These are phyloP conservation scores for Aspergillus versicolor DNA, from an alignment of 2,329 filamentous ascomycete species.

Conservation along the genomic window DNA sequence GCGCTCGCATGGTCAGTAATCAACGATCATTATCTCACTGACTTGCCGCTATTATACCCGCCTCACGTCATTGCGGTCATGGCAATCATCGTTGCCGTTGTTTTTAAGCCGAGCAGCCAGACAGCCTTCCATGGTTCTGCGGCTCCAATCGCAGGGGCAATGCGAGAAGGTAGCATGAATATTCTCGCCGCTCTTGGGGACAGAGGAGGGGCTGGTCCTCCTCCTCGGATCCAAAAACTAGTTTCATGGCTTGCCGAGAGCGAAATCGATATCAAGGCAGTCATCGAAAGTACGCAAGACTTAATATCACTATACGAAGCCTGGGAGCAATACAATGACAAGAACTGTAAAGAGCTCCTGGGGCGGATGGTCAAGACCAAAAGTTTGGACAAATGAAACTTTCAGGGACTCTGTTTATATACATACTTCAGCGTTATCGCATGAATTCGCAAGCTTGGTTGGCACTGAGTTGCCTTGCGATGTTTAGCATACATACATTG, in stretches of 20 bases:
- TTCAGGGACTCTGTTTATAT: neutral
- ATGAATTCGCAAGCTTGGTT: neutral
- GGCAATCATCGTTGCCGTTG: constrained; percentile 79
- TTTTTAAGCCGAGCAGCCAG: constrained; percentile 65
- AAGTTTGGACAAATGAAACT: constrained; percentile 54
- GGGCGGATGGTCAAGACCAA: constrained; percentile 61
- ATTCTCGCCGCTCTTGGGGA: constrained; percentile 36
- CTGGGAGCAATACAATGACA: constrained; percentile 66
- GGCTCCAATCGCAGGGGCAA: constrained; percentile 32
- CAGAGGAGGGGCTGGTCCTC: constrained; percentile 28
- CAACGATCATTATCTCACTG: constrained; percentile 91
- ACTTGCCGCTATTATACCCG: constrained; percentile 79
- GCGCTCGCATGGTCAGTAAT: constrained; percentile 77
- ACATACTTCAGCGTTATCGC: neutral
- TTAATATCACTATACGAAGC: constrained; percentile 84
- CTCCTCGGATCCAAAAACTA: constrained; percentile 59
- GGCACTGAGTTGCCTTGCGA: neutral
- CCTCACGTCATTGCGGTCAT: constrained; percentile 89
- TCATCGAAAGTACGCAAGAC: constrained; percentile 89
- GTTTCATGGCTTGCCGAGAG: constrained; percentile 83
- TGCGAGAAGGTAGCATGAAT: constrained; percentile 38
- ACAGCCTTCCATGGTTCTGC: constrained; percentile 32
- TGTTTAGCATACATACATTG: neutral
- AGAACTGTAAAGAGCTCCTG: constrained; percentile 63
- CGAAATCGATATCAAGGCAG: constrained; percentile 76